Evolutionary conservation across 75 land plant species (phyloP).

Genomic region (Cupressus sempervirens): DNA sequence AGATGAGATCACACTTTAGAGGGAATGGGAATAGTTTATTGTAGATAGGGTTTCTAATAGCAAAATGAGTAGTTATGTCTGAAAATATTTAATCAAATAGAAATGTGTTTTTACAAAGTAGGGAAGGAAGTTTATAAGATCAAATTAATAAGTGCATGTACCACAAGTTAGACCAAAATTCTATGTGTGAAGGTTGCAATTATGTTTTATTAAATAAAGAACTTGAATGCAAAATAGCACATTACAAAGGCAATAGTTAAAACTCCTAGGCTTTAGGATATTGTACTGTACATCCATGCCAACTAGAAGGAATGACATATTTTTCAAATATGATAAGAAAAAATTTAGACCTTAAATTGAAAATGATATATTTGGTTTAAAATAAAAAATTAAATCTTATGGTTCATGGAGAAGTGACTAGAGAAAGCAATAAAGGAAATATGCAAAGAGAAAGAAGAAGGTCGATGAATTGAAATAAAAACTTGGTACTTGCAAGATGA

Average conservation of each 20-base stretch:
- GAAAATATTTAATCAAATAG: conserved; percentile 86
- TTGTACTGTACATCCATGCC: too few species aligned
- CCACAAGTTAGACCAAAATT: too few species aligned
- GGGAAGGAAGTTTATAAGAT: conserved; percentile 37
- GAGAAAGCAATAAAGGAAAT: conserved; percentile 16
- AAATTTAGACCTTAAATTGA: neutral
- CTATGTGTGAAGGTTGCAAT: too few species aligned
- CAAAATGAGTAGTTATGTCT: conserved; percentile 52
- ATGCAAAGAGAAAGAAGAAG: conserved; percentile 19
- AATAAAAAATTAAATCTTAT: neutral
- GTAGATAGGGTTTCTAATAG: conserved; percentile 80
- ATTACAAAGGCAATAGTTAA: too few species aligned
- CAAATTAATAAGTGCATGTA: too few species aligned
- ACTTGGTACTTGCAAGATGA: too few species aligned
- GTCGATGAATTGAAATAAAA: too few species aligned
- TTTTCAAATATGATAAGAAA: neutral
- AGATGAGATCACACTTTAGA: conserved; percentile 69
- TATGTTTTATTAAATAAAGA: too few species aligned
- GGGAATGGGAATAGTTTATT: conserved; percentile 92
- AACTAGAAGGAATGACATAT: neutral
- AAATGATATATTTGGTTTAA: neutral
- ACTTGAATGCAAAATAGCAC: too few species aligned
- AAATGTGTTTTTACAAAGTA: conserved; percentile 92
- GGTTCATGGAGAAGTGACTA: neutral
- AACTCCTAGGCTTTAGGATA: too few species aligned